A percentile compares a stretch with the other conserved stretches of the same genome.
phyloP scores from a whole-genome alignment of 2,329 filamentous ascomycete species.

The Talaromyces verruculosus region DNA sequence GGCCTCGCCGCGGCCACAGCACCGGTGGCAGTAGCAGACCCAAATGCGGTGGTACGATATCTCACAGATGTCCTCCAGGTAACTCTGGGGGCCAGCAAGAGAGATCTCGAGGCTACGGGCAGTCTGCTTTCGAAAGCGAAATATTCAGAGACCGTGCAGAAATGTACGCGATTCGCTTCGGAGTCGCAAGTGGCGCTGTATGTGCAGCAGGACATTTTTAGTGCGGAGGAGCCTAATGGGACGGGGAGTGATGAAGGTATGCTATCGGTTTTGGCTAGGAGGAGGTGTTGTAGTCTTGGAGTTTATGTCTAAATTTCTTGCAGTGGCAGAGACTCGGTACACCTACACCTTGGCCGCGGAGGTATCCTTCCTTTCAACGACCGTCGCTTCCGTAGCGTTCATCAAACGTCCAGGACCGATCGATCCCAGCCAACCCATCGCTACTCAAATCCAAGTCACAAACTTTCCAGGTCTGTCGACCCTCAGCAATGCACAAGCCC shows the following conservation, averaged over 20 bases:
- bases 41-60: constrained; percentile 69
- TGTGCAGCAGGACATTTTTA: constrained; percentile 73
- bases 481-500: constrained; percentile 63
- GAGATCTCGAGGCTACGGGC: constrained; percentile 76
- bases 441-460: constrained; percentile 86
- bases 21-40: constrained; percentile 50
- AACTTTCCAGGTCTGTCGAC: constrained; percentile 82
- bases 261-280: constrained; percentile 20
- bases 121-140: constrained; percentile 75
- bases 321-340: constrained; percentile 51
- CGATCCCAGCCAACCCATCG: constrained; percentile 77
- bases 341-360: constrained; percentile 79
- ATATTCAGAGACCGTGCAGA: constrained; percentile 76
- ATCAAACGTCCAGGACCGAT: constrained; percentile 88
- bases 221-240: constrained; percentile 51
- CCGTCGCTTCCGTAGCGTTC: constrained; percentile 85
- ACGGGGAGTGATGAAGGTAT: constrained; percentile 44
- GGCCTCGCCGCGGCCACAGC: constrained; percentile 35
- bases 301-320: not conserved
- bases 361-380: constrained; percentile 69
- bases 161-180: constrained; percentile 84
- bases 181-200: constrained; percentile 88
- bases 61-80: constrained; percentile 69
- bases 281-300: not conserved
- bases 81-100: constrained; percentile 70